These are phyloP conservation scores for Pestalotiopsis sp. DNA, from an alignment of 2,329 filamentous ascomycete species.

Conservation along the genomic window DNA sequence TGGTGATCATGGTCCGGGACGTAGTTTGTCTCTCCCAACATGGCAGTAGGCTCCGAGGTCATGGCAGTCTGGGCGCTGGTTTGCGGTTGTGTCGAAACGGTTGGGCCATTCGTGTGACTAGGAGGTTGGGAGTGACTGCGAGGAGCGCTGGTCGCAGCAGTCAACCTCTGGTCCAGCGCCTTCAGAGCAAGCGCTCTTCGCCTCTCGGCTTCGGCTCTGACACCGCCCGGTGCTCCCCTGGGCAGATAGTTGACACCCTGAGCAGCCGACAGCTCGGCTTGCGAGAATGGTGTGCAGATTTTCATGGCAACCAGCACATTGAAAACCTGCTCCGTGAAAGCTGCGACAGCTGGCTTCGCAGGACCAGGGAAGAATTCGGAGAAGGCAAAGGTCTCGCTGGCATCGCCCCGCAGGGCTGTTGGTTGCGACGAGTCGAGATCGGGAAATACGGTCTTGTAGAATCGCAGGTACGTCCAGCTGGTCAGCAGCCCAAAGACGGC, in stretches of 20 bases:
- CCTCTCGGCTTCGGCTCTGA: slow-evolving; percentile 89
- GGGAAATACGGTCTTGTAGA: slow-evolving; percentile 80
- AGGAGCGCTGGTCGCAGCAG: slow-evolving; percentile 66
- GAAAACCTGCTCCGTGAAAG: slow-evolving; percentile 76
- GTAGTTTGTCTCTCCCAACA: slow-evolving; percentile 72
- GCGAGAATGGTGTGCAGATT: slow-evolving; percentile 83
- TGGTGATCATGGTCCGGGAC: slow-evolving; percentile 61
- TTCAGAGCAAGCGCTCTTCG: slow-evolving; percentile 86
- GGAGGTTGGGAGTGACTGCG: slow-evolving; percentile 40
- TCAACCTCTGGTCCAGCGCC: slow-evolving; percentile 87
- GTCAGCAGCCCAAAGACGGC: slow-evolving; percentile 80
- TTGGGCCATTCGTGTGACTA: slow-evolving; percentile 52
- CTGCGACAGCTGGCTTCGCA: slow-evolving; percentile 74
- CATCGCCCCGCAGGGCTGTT: slow-evolving; percentile 76
- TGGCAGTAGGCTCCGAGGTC: slow-evolving; percentile 53
- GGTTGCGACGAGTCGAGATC: slow-evolving; percentile 66
- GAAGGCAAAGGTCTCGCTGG: slow-evolving; percentile 95
- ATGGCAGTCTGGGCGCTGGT: slow-evolving; percentile 59
- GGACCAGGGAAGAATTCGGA: slow-evolving; percentile 92
- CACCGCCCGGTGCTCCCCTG: slow-evolving; percentile 63
- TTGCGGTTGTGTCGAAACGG: slow-evolving; percentile 58
- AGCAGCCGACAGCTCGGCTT: slow-evolving; percentile 75
- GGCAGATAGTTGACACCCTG: slow-evolving; percentile 65
- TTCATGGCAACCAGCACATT: slow-evolving; percentile 71
- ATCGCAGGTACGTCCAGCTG: slow-evolving; percentile 94